phyloP scores from a whole-genome alignment of 2,329 filamentous ascomycete species.

The Dothistroma pini region DNA sequence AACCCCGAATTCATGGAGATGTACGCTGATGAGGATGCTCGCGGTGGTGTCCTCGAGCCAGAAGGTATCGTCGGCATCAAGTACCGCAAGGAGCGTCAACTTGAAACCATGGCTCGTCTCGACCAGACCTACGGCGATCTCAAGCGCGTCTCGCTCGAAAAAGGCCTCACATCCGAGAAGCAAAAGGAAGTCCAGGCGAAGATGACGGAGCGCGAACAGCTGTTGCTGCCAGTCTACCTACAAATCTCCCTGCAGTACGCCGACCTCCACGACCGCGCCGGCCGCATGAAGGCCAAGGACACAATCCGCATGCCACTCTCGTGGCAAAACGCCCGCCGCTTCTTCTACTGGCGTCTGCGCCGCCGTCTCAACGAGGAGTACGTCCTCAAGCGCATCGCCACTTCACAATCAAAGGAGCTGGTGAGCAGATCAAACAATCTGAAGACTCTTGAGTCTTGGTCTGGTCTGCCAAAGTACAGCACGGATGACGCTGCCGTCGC shows the following conservation, averaged over 20 bases:
- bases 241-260: conserved; percentile 97
- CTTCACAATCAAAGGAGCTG: conserved; percentile 44
- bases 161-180: conserved; percentile 67
- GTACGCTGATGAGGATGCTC: conserved; percentile 94
- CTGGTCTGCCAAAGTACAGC: conserved; percentile 70
- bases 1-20: conserved; percentile 98
- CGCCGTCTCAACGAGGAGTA: conserved; percentile 96
- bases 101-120: conserved; percentile 93
- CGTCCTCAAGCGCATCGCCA: conserved; percentile 82
- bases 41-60: conserved; percentile 94
- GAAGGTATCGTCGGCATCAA: conserved; percentile 99
- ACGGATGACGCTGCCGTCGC: conserved; percentile 79
- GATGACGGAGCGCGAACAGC: conserved; percentile 80
- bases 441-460: conserved; percentile 77
- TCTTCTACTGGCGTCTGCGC: conserved; percentile 99
- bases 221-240: conserved; percentile 85
- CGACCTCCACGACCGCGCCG: conserved; percentile 92
- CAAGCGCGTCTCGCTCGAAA: conserved; percentile 70
- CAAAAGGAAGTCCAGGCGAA: conserved; percentile 74
- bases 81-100: conserved; percentile 94
- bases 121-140: conserved; percentile 80
- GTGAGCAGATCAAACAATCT: conserved; percentile 54
- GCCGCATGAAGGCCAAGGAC: conserved; percentile 97
- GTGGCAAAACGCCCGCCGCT: conserved; percentile 86
- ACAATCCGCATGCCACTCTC: conserved; percentile 78